A percentile compares a stretch with the other conserved stretches of the same genome.
Conservation (phyloP, 768 basidiomycete genomes). For the Trametes sanguinea region DNA sequence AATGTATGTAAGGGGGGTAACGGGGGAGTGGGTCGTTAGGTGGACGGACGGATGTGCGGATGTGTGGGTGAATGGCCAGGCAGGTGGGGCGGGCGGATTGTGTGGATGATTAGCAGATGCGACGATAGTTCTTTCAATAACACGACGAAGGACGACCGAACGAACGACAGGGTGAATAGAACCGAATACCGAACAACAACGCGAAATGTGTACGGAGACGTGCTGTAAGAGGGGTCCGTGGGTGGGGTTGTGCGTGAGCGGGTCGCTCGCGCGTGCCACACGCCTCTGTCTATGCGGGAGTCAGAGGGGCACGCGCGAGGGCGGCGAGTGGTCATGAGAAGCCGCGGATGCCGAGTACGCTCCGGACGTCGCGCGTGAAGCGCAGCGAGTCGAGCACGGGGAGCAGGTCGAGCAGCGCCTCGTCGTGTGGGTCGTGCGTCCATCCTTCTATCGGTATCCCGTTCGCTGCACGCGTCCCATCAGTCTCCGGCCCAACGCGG, state of each 20-base stretch:
- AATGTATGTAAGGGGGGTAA: neutral
- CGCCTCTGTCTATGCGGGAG: neutral
- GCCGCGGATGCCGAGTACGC: conserved; percentile 78
- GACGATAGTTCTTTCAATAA: conserved; percentile 24
- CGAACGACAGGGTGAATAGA: neutral
- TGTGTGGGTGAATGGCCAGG: neutral
- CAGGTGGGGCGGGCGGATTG: neutral
- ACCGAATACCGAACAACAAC: neutral
- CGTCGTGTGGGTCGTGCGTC: conserved; percentile 96
- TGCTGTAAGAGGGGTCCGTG: too few species aligned
- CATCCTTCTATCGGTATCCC: conserved; percentile 99
- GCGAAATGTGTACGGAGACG: too few species aligned
- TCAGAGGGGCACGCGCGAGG: neutral
- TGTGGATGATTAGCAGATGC: conserved; percentile 23
- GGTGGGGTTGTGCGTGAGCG: too few species aligned
- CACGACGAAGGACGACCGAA: conserved; percentile 4
- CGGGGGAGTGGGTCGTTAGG: neutral
- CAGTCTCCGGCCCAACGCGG: neutral
- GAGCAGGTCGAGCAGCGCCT: conserved; percentile 92
- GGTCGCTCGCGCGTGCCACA: too few species aligned
- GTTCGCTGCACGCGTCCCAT: conserved; percentile 61
- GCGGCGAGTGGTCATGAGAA: conserved; percentile 40
- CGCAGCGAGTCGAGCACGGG: conserved; percentile 95
- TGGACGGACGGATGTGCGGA: neutral
- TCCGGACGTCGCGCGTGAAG: conserved; percentile 93